These are phyloP conservation scores for Coniella vitis DNA, from an alignment of 2,329 filamentous ascomycete species.

Conservation along the genomic window DNA sequence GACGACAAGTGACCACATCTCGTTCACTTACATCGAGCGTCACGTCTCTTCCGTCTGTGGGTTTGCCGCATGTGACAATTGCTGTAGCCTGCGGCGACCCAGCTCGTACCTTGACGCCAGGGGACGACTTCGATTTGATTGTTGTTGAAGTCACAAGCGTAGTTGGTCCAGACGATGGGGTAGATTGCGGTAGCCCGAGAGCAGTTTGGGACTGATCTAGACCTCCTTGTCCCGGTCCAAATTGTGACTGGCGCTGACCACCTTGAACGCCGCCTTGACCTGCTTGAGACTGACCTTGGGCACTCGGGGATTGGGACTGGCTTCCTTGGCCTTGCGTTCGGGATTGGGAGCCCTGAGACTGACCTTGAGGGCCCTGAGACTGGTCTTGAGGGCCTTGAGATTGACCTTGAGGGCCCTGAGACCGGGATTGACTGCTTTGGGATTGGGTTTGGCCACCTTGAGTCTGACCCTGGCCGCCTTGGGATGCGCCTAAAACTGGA, in stretches of 20 bases:
- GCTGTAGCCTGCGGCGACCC: neutral
- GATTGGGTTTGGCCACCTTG: conserved; percentile 5
- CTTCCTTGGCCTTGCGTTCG: conserved; percentile 2
- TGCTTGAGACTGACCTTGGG: neutral
- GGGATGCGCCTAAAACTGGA: neutral
- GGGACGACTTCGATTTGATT: neutral
- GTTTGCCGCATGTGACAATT: conserved; percentile 10
- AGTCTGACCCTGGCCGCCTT: neutral
- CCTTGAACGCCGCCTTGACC: neutral
- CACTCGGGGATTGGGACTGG: neutral
- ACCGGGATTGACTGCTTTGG: neutral
- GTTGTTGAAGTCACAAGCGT: conserved; percentile 1
- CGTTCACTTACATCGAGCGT: conserved; percentile 15
- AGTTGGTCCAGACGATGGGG: neutral
- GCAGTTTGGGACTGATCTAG: conserved; percentile 1
- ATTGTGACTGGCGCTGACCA: neutral
- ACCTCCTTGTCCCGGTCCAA: neutral
- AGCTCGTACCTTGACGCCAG: conserved; percentile 9
- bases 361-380: neutral
- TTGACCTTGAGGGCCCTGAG: neutral
- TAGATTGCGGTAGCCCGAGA: conserved; percentile 1
- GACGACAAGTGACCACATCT: too few relatives aligned
- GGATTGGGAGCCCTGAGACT: neutral
- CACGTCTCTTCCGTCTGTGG: conserved; percentile 7
- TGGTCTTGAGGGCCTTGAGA: neutral